These are phyloP conservation scores for Exidia glandulosa DNA, from an alignment of 768 basidiomycete genomes.

Conservation along the genomic window DNA sequence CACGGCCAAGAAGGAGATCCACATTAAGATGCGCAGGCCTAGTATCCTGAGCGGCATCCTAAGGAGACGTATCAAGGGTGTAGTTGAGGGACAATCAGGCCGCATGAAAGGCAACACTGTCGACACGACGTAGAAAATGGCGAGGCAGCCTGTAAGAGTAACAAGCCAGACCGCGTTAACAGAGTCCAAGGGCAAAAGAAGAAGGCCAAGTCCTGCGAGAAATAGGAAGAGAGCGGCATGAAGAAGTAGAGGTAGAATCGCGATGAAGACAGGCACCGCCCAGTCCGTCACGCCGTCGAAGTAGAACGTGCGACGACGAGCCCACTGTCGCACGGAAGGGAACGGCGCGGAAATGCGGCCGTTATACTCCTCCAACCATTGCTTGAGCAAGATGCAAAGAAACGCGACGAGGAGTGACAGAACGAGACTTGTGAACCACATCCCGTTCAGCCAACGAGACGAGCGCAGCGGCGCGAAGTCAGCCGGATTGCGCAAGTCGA, in stretches of 20 bases:
- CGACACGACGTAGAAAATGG: no score
- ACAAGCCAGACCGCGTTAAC: no score
- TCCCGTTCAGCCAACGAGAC: background rate
- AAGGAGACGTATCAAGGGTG: no score
- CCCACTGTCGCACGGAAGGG: background rate
- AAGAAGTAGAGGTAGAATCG: background rate
- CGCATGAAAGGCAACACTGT: no score
- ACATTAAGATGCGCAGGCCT: no score
- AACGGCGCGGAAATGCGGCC: background rate
- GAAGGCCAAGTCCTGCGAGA: background rate
- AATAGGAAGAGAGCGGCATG: background rate
- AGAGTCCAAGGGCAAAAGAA: no score
- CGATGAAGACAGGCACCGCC: background rate
- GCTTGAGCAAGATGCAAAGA: background rate
- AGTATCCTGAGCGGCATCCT: no score
- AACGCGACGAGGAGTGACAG: background rate
- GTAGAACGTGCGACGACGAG: background rate
- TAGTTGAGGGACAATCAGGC: no score
- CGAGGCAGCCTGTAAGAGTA: no score
- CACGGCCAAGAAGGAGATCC: no score
- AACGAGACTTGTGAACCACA: background rate
- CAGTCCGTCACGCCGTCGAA: background rate
- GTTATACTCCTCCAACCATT: background rate
- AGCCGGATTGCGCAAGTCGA: background rate
- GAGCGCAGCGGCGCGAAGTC: background rate